Evolutionary conservation across 2,329 filamentous ascomycete species (phyloP).

Genomic region (Fusarium sp.): DNA sequence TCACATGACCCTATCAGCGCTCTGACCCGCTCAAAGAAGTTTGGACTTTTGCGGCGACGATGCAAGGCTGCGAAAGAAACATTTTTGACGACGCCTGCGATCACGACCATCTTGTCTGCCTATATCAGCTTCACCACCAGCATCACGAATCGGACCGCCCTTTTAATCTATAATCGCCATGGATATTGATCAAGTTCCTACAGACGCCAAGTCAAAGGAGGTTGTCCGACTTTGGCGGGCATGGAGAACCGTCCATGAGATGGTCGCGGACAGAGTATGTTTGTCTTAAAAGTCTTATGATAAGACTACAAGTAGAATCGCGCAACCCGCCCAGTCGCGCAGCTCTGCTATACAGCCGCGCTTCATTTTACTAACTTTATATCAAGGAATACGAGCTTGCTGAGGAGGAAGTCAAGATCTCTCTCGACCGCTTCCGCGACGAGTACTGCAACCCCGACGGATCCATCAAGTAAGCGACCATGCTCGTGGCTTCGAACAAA

Average conservation of each 20-base stretch:
- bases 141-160: conserved; percentile 12
- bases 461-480: conserved; percentile 74
- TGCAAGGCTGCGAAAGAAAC: conserved; percentile 49
- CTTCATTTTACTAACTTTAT: conserved; percentile 23
- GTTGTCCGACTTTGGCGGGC: conserved; percentile 87
- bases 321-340: conserved; percentile 3
- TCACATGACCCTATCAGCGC: conserved; percentile 42
- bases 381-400: conserved; percentile 91
- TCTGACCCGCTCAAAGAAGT: conserved; percentile 37
- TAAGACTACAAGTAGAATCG: conserved; percentile 4
- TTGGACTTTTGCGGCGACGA: conserved; percentile 41
- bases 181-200: conserved; percentile 58
- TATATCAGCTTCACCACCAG: conserved; percentile 10
- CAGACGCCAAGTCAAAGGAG: conserved; percentile 64
- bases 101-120: conserved; percentile 16
- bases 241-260: conserved; percentile 93
- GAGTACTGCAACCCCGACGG: conserved; percentile 80
- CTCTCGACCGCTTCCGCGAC: conserved; percentile 81
- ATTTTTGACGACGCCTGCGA: conserved; percentile 41
- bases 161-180: conserved; percentile 40
- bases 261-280: conserved; percentile 87
- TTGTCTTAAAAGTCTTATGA: conserved; percentile 14
- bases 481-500: neutral
- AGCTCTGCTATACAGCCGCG: neutral
- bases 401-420: conserved; percentile 88